Percentiles rank a stretch among this genome's conserved stretches.
phyloP scores from a whole-genome alignment of 1,139 yeast genomes.

The Pichia sp. region DNA sequence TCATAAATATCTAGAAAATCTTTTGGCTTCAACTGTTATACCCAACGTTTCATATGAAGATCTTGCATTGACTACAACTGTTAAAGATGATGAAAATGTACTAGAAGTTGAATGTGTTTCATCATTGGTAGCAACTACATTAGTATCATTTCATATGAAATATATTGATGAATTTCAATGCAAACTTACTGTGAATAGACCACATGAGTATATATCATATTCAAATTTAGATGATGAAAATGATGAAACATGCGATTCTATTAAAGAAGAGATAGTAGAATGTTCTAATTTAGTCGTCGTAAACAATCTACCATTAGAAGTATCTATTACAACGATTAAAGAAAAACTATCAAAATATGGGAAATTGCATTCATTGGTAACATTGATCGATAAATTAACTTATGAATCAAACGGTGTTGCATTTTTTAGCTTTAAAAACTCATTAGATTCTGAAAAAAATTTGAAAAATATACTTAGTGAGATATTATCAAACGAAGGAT shows the following conservation, averaged over 20 bases:
- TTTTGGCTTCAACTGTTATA: slow-evolving; percentile 22
- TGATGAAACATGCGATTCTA: not conserved
- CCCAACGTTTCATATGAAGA: slow-evolving; percentile 26
- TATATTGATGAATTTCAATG: slow-evolving; percentile 33
- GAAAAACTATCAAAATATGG: slow-evolving; percentile 36
- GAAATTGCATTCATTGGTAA: slow-evolving; percentile 29
- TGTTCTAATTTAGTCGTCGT: slow-evolving; percentile 33
- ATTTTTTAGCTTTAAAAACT: slow-evolving; percentile 35
- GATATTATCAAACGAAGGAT: slow-evolving; percentile 21
- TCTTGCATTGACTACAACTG: slow-evolving; percentile 13
- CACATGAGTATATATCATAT: slow-evolving; percentile 49
- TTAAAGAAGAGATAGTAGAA: slow-evolving; percentile 19
- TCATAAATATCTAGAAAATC: slow-evolving; percentile 22
- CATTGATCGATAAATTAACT: slow-evolving; percentile 32
- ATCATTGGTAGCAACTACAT: slow-evolving; percentile 53
- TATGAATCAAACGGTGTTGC: slow-evolving; percentile 39
- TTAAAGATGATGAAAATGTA: slow-evolving; percentile 28
- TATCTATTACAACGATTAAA: slow-evolving; percentile 33
- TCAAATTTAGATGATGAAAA: not conserved
- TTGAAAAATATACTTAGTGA: slow-evolving; percentile 14
- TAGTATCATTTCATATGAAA: slow-evolving; percentile 42
- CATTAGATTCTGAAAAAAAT: slow-evolving; percentile 24
- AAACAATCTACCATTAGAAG: slow-evolving; percentile 36
- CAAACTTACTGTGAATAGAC: slow-evolving; percentile 42
- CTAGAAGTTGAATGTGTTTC: slow-evolving; percentile 47